Conservation (phyloP, 2,329 filamentous ascomycete genomes). For the Phyllosticta citrichinensis region DNA sequence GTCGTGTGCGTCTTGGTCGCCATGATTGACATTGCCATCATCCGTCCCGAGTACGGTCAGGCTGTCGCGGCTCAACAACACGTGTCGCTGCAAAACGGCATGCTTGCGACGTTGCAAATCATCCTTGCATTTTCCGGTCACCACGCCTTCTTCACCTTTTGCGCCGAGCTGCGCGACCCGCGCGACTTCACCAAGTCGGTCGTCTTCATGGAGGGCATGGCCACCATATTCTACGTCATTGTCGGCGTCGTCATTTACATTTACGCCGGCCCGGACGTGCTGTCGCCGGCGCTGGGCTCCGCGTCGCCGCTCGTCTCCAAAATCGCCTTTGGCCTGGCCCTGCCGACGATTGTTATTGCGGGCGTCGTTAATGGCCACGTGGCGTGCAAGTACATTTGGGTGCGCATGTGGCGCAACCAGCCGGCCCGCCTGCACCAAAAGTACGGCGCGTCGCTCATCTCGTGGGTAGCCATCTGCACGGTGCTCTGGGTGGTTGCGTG, state of each 20-base stretch:
- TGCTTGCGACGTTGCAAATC: conserved; percentile 45
- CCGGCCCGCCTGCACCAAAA: conserved; percentile 20
- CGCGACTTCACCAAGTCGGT: conserved; percentile 53
- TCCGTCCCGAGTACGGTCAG: conserved; percentile 29
- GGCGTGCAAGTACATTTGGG: conserved; percentile 56
- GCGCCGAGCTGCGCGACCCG: conserved; percentile 53
- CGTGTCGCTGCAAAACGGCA: conserved; percentile 17
- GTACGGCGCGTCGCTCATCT: conserved; percentile 32
- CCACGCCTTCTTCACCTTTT: conserved; percentile 59
- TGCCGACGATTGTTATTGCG: conserved; percentile 61
- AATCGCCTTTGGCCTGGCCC: conserved; percentile 56
- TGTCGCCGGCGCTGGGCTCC: conserved; percentile 57
- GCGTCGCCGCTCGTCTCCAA: conserved; percentile 48
- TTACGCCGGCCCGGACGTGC: conserved; percentile 51
- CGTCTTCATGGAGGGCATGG: conserved; percentile 47
- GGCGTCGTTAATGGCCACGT: conserved; percentile 62
- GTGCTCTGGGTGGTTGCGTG: conserved; percentile 52
- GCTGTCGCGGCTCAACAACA: conserved; percentile 18
- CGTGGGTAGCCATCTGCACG: conserved; percentile 50
- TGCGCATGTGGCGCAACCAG: conserved; percentile 43
- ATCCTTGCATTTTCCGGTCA: conserved; percentile 60
- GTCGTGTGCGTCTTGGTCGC: conserved; percentile 53
- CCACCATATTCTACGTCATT: conserved; percentile 53
- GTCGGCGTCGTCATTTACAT: conserved; percentile 60
- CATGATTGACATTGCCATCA: conserved; percentile 54